Conservation (phyloP, 2,329 filamentous ascomycete genomes). For the Xylariaceae sp. region DNA sequence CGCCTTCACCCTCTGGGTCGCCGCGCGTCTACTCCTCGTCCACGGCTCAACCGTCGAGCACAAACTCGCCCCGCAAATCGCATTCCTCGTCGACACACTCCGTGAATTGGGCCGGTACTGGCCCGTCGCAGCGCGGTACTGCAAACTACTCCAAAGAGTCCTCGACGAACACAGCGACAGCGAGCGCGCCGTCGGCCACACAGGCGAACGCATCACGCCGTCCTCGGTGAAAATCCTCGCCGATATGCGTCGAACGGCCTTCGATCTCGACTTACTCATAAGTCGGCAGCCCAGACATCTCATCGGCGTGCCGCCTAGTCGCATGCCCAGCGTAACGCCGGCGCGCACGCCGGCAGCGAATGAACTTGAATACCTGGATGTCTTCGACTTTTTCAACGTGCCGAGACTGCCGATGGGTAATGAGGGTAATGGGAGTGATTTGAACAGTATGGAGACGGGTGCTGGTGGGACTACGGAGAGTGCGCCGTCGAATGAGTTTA, state of each 20-base stretch:
- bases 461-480: too few relatives aligned
- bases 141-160: slow-evolving; percentile 71
- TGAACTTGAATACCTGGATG: slow-evolving; percentile 83
- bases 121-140: slow-evolving; percentile 81
- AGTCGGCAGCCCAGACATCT: slow-evolving; percentile 65
- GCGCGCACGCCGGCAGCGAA: slow-evolving; percentile 68
- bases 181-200: slow-evolving; percentile 47
- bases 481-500: slow-evolving; percentile 51
- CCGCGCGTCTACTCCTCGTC: slow-evolving; percentile 77
- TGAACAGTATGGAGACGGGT: slow-evolving; percentile 6
- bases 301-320: slow-evolving; percentile 37
- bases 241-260: slow-evolving; percentile 86
- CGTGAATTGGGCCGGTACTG: slow-evolving; percentile 76
- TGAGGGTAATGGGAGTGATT: slow-evolving; percentile 27
- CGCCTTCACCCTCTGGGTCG: slow-evolving; percentile 89
- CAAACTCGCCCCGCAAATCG: slow-evolving; percentile 72
- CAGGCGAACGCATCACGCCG: slow-evolving; percentile 69
- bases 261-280: slow-evolving; percentile 85
- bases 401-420: slow-evolving; percentile 59
- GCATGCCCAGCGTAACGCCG: slow-evolving; percentile 51
- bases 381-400: slow-evolving; percentile 93
- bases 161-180: slow-evolving; percentile 81
- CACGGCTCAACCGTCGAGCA: slow-evolving; percentile 87
- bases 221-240: slow-evolving; percentile 81
- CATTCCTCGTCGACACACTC: slow-evolving; percentile 76